phyloP scores from a whole-genome alignment of 441 rosid species.

The Croton laevigatus region DNA sequence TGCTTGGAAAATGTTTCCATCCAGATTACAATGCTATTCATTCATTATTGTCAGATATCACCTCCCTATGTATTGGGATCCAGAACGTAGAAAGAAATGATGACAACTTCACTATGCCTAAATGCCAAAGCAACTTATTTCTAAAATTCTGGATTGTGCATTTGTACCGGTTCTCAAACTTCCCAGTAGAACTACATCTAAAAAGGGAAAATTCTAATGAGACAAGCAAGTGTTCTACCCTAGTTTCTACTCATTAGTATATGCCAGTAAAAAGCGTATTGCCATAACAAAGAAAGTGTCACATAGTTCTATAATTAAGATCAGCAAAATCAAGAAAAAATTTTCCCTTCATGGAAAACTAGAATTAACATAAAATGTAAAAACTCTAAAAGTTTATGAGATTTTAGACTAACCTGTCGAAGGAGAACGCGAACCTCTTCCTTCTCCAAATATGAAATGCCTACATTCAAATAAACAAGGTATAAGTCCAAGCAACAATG shows the following conservation, averaged over 20 bases:
- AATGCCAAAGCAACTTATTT: background rate
- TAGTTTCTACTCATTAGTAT: background rate
- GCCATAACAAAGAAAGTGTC: background rate
- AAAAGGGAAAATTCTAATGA: background rate
- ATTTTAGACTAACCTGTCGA: conserved; percentile 60
- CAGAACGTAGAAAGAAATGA: background rate
- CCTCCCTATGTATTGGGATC: background rate
- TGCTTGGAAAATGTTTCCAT: background rate
- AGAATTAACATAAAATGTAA: background rate
- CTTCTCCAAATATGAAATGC: conserved; percentile 84
- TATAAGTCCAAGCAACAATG: conserved; percentile 20
- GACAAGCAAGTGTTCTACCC: background rate
- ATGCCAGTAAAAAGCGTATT: background rate
- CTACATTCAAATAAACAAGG: conserved; percentile 36
- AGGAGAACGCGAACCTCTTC: conserved; percentile 92
- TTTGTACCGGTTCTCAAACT: conserved; percentile 4
- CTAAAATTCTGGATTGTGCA: conserved; percentile 1
- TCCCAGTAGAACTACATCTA: background rate
- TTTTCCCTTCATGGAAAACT: background rate
- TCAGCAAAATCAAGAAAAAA: background rate
- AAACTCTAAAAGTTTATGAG: background rate
- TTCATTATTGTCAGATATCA: background rate
- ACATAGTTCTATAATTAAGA: conserved; percentile 9
- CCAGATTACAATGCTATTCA: background rate
- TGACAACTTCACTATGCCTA: background rate